A percentile compares a stretch with the other conserved stretches of the same genome.
phyloP scores from a whole-genome alignment of 495 filamentous ascomycete species.

The Penicillium steckii region DNA sequence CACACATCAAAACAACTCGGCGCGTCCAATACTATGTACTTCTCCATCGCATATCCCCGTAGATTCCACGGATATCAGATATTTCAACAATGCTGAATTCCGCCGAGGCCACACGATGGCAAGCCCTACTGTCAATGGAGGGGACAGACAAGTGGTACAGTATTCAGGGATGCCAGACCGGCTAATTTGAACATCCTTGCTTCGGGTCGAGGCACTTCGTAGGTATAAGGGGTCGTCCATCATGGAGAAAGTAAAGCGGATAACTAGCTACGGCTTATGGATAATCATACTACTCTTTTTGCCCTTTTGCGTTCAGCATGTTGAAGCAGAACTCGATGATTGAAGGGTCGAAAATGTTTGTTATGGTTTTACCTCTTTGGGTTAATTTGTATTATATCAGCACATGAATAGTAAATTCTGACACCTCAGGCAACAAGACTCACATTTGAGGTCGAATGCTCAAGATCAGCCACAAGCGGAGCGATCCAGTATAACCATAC shows the following conservation, averaged over 20 bases:
- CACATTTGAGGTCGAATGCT: too few relatives aligned
- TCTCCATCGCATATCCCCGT: background rate
- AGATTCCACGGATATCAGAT: slow-evolving; percentile 3
- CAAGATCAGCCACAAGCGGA: too few relatives aligned
- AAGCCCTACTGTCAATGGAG: slow-evolving; percentile 4
- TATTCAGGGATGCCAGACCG: slow-evolving; percentile 17
- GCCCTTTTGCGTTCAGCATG: background rate
- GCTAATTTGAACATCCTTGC: slow-evolving; percentile 5
- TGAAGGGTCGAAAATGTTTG: slow-evolving; percentile 23
- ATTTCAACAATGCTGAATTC: slow-evolving; percentile 10
- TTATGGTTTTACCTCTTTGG: slow-evolving; percentile 35
- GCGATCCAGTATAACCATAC: too few relatives aligned
- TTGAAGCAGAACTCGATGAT: background rate
- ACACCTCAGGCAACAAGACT: slow-evolving; percentile 7
- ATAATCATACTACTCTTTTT: background rate
- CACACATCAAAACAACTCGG: slow-evolving; percentile 18
- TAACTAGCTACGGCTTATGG: background rate
- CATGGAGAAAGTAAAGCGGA: background rate
- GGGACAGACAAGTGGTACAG: slow-evolving; percentile 11
- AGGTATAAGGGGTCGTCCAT: background rate
- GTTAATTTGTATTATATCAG: slow-evolving; percentile 1
- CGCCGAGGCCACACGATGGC: slow-evolving; percentile 17
- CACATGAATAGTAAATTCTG: slow-evolving; percentile 1
- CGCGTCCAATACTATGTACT: slow-evolving; percentile 4
- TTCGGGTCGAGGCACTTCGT: background rate